Conservation (phyloP, 192 early-diverging fungal species). For the Fimicolochytrium jonesii region DNA sequence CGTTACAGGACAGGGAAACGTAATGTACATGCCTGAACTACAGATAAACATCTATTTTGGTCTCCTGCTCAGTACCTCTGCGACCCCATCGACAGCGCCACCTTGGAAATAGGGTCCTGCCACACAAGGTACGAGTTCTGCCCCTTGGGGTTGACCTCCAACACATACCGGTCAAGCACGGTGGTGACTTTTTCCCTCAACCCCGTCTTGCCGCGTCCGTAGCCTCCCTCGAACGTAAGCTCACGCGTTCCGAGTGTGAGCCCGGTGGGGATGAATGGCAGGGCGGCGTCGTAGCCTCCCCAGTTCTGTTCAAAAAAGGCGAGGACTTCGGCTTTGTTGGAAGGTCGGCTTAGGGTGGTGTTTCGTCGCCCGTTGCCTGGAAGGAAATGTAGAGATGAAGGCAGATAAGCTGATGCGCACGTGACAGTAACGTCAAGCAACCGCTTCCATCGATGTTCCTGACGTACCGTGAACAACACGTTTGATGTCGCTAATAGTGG, state of each 20-base stretch:
- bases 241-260: slow-evolving; percentile 23
- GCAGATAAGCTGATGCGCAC: neutral
- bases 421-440: too few relatives aligned
- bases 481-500: slow-evolving; percentile 42
- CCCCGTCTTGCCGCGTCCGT: slow-evolving; percentile 41
- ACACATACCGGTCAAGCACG: slow-evolving; percentile 30
- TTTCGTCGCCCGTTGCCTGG: slow-evolving; percentile 18
- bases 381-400: neutral
- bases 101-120: too few relatives aligned
- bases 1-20: too few relatives aligned
- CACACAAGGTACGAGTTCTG: neutral
- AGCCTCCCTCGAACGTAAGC: slow-evolving; percentile 22
- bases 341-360: neutral
- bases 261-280: too few relatives aligned
- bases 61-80: too few relatives aligned
- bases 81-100: too few relatives aligned
- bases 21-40: too few relatives aligned
- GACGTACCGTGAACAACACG: slow-evolving; percentile 31
- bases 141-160: slow-evolving; percentile 3
- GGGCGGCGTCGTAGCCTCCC: slow-evolving; percentile 42
- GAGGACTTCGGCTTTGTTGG: slow-evolving; percentile 31
- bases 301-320: slow-evolving; percentile 37
- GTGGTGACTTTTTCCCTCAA: slow-evolving; percentile 44
- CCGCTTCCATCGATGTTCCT: too few relatives aligned
- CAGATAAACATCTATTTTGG: too few relatives aligned